Conservation (phyloP, 768 basidiomycete genomes). For the Podaxis carcinomalis region DNA sequence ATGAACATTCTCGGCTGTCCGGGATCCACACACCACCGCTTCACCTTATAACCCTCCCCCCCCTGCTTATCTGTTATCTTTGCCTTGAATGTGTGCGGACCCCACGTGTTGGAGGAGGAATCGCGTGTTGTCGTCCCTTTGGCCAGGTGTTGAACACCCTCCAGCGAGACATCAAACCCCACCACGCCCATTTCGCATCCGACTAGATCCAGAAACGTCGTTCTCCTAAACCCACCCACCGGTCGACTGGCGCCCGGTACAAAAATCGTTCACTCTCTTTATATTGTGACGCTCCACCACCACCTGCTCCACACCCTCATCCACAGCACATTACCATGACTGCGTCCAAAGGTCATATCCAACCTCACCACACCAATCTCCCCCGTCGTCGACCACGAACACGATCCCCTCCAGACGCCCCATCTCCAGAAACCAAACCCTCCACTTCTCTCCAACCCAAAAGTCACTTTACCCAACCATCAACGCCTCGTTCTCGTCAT, state of each 20-base stretch:
- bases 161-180: neutral
- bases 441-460: neutral
- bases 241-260: neutral
- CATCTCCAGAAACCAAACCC: neutral
- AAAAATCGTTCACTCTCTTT: neutral
- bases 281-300: neutral
- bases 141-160: neutral
- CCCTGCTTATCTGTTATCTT: neutral
- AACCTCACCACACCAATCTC: constrained; percentile 1
- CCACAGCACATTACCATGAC: neutral
- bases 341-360: neutral
- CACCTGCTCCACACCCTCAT: neutral
- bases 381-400: neutral
- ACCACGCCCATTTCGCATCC: neutral
- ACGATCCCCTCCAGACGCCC: neutral
- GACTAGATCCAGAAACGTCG: neutral
- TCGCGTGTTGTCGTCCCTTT: neutral
- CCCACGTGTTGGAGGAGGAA: neutral
- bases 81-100: neutral
- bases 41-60: neutral
- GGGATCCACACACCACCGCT: neutral
- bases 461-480: too few relatives aligned
- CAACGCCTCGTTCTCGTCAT: neutral
- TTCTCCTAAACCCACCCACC: neutral
- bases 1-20: neutral